Base-by-base conservation (phyloP, 106 monocot genomes). In the Gastrodia elata region DNA sequence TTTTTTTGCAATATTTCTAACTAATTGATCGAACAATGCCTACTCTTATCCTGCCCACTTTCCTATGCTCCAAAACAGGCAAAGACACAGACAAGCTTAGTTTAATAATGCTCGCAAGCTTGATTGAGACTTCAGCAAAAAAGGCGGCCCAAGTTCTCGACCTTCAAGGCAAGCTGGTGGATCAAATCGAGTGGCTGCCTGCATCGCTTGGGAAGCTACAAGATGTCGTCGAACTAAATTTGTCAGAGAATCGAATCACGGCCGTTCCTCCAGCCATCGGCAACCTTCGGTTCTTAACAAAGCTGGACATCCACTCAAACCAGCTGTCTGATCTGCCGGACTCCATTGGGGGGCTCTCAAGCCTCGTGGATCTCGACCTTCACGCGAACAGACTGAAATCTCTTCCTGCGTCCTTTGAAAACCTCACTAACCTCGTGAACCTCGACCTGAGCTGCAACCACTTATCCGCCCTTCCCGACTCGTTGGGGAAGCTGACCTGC, bases 171-270 rank as follows among this genome's bases (percentile, higher is more conserved):
- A 97, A 88, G 68, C 74, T 97, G 36, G 86, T 79, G 77, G 96
- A 97, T 41, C 85, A 92, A 34, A 84, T 97, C 13, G 96, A 97
- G 77, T 97, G 96, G 96, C 88, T 97, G 58, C 96, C 96, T 1
- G 34, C 78, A n/a, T 92, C 92, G 25, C 86, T 97, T 22, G 96
- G 92, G 3, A 97, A 97, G 71, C 70, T 97, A 46, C 73, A 79
- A 56, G 78, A 78, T 33, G 73, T 86, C 30, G 84, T 83, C 3
- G 90, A 97, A n/a, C 78, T 97, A 34, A 78, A 92, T 74, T 55
- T 97, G 58, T 97, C 96, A 5, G 96, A 97, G 72, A 97, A 97
- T 68, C 74, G 74, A 58, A 83, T 97, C 79, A 80, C 81, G 82
- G 92, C 86, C 32, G 88, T 97, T 64, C 96, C 96, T 4, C 35